Percentiles rank a stretch among this genome's conserved stretches.
phyloP scores from a whole-genome alignment of 805 yeast genomes.

The Nakazawaea populi region DNA sequence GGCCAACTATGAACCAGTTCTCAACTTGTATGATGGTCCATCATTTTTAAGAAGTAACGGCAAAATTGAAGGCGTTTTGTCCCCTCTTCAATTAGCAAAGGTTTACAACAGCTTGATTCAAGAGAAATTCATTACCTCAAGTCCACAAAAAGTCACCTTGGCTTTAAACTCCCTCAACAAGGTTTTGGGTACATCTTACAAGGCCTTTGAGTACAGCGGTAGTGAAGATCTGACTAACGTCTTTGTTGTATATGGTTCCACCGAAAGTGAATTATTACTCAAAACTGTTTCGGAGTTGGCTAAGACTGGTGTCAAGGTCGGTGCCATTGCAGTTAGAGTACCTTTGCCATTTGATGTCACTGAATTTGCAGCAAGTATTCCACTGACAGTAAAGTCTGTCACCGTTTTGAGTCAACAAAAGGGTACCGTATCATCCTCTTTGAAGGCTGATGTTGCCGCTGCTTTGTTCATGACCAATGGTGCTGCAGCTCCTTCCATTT shows the following conservation, averaged over 20 bases:
- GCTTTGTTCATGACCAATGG: constrained; percentile 52
- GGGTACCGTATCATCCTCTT: constrained; percentile 33
- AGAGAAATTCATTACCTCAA: constrained; percentile 19
- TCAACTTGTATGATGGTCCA: constrained; percentile 80
- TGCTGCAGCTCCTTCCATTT: constrained; percentile 32
- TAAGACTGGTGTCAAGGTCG: constrained; percentile 37
- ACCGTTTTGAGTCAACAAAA: constrained; percentile 61
- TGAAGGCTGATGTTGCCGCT: constrained; percentile 70
- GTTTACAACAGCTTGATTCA: constrained; percentile 32
- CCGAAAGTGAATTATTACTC: constrained; percentile 52
- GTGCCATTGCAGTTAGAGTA: constrained; percentile 65
- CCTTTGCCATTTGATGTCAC: constrained; percentile 73
- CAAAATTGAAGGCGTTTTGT: constrained; percentile 36
- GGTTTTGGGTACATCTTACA: constrained; percentile 46
- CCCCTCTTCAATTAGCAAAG: constrained; percentile 34
- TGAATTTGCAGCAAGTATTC: constrained; percentile 54
- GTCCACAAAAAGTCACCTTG: constrained; percentile 32
- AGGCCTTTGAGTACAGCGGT: constrained; percentile 71
- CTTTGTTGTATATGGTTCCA: constrained; percentile 77
- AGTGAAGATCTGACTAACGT: constrained; percentile 54
- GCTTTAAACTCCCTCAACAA: constrained; percentile 48
- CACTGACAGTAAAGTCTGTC: constrained; percentile 49
- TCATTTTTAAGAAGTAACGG: constrained; percentile 48
- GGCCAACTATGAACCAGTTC: constrained; percentile 51
- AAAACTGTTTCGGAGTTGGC: constrained; percentile 33